phyloP scores from a whole-genome alignment of 2,329 filamentous ascomycete genomes.

The Cadophora gregata region DNA sequence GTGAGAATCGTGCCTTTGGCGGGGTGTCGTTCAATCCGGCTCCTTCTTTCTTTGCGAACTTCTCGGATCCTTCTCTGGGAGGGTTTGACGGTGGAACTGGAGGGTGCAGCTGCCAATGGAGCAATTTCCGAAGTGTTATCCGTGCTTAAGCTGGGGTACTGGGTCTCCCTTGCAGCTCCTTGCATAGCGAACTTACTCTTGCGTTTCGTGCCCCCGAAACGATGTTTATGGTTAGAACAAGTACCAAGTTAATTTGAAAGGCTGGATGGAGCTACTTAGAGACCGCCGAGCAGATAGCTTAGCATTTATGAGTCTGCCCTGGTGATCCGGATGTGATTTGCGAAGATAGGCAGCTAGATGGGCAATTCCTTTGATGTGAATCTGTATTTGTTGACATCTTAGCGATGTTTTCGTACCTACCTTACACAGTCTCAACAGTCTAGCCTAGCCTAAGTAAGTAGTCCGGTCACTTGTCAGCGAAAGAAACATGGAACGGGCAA shows the following conservation, averaged over 20 bases:
- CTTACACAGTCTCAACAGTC: too few species aligned
- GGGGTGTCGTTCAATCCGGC: slow-evolving; percentile 61
- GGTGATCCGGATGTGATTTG: background rate
- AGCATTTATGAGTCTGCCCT: background rate
- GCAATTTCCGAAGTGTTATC: slow-evolving; percentile 49
- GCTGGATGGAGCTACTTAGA: background rate
- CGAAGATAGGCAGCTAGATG: background rate
- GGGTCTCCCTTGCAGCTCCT: background rate
- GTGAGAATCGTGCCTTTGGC: slow-evolving; percentile 56
- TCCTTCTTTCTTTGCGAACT: slow-evolving; percentile 44
- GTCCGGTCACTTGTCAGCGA: too few species aligned
- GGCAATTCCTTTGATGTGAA: too few species aligned
- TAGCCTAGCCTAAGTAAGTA: too few species aligned
- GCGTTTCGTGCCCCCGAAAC: background rate
- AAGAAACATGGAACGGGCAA: background rate
- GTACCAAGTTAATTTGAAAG: background rate
- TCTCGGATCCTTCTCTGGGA: slow-evolving; percentile 55
- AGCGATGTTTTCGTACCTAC: background rate
- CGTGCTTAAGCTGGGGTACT: slow-evolving; percentile 10
- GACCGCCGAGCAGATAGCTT: background rate
- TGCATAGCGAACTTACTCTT: slow-evolving; percentile 14
- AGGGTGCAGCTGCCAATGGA: slow-evolving; percentile 67
- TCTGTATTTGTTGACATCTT: background rate
- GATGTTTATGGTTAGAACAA: background rate
- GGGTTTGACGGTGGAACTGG: slow-evolving; percentile 68